Conservation (phyloP, 225 moss, liverwort and hornwort genomes). For the Ulota crispa region DNA sequence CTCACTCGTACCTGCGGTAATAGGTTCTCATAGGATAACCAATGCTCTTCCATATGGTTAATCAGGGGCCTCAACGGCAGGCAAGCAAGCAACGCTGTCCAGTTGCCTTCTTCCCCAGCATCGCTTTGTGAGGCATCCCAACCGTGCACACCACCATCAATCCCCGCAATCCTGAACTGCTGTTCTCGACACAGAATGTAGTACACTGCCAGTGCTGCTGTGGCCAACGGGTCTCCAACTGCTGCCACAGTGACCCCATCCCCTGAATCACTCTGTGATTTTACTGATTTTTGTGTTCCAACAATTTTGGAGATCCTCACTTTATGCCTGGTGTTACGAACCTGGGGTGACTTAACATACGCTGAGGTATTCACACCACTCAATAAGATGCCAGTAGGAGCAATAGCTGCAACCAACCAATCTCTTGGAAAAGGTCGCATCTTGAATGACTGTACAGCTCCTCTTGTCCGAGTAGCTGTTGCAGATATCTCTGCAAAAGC, state of each 20-base stretch:
- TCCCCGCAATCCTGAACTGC: constrained; percentile 63
- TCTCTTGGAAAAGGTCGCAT: constrained; percentile 90
- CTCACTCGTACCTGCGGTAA: constrained; percentile 76
- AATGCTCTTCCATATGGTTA: constrained; percentile 84
- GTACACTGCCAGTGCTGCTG: constrained; percentile 76
- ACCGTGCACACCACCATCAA: constrained; percentile 62
- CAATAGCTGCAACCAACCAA: constrained; percentile 68
- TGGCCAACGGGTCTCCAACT: constrained; percentile 68
- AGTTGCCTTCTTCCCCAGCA: constrained; percentile 69
- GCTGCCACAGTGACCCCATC: constrained; percentile 15
- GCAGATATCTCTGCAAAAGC: constrained; percentile 75
- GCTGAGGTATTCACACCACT: constrained; percentile 38
- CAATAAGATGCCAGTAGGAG: constrained; percentile 64
- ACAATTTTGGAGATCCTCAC: constrained; percentile 22
- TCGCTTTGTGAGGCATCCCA: constrained; percentile 48
- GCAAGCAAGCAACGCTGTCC: constrained; percentile 69
- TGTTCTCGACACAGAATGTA: constrained; percentile 90
- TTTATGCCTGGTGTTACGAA: constrained; percentile 23
- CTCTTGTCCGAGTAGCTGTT: constrained; percentile 71
- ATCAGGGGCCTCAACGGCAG: constrained; percentile 78
- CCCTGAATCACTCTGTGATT: constrained; percentile 16
- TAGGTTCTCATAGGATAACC: constrained; percentile 84
- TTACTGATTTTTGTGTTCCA: constrained; percentile 24
- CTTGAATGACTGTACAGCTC: constrained; percentile 68
- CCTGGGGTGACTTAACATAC: constrained; percentile 30